Conservation (phyloP, 306 rosid species). For the Fragaria nilgerrensis region DNA sequence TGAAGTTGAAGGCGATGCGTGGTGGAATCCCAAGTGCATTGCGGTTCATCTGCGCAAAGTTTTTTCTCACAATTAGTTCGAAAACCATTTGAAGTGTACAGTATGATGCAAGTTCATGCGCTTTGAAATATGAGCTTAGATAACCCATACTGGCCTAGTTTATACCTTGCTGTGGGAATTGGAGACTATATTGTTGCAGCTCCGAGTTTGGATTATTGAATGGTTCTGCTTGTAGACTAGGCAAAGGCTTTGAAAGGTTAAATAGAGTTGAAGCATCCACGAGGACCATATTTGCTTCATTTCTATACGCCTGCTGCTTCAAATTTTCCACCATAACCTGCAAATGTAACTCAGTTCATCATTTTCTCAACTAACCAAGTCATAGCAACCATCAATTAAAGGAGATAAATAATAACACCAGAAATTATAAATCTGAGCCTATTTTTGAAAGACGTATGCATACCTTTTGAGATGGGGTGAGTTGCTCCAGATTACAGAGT, state of each 20-base stretch:
- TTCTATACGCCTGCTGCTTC: slow-evolving; percentile 21
- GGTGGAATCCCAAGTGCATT: slow-evolving; percentile 7
- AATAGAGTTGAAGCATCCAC: slow-evolving; percentile 18
- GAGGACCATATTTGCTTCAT: slow-evolving; percentile 16
- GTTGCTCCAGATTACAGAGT: background rate
- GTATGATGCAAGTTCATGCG: background rate
- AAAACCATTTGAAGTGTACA: background rate
- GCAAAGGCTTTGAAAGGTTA: slow-evolving; percentile 16
- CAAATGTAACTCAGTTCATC: background rate
- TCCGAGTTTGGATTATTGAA: slow-evolving; percentile 24
- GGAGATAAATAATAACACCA: background rate
- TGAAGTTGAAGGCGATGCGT: slow-evolving; percentile 24
- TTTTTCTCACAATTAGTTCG: background rate
- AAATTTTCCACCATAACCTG: slow-evolving; percentile 23
- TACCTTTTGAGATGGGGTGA: slow-evolving; percentile 25
- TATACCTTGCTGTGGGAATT: slow-evolving; percentile 37
- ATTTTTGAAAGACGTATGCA: background rate
- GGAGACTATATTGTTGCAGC: slow-evolving; percentile 16
- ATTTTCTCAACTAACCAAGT: slow-evolving; percentile 1
- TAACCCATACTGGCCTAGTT: background rate
- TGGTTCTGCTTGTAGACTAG: slow-evolving; percentile 26
- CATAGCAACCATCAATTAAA: background rate
- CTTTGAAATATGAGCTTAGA: background rate
- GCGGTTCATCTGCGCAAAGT: slow-evolving; percentile 38
- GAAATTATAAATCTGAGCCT: too few relatives aligned